Percentiles rank a stretch among this genome's conserved stretches.
Evolutionary conservation across 192 early-diverging fungal species (phyloP).

Genomic region (Gamsiella multidivaricata): DNA sequence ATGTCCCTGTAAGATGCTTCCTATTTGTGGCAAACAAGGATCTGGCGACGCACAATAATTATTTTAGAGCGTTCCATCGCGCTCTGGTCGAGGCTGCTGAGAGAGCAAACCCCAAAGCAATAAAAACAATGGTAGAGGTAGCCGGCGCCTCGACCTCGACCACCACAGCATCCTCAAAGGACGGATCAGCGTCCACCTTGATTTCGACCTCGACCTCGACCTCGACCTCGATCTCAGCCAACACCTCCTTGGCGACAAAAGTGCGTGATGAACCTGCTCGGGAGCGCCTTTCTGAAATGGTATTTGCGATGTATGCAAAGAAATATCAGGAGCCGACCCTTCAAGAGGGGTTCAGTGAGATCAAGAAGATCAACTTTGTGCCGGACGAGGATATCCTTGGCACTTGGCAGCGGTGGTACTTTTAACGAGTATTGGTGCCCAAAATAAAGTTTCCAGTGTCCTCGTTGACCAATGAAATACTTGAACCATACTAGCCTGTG

Average conservation of each 20-base stretch:
- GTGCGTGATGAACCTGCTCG: slow-evolving; percentile 35
- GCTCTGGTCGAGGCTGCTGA: slow-evolving; percentile 23
- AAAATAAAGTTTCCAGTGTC: too few species aligned
- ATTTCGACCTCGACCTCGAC: neutral
- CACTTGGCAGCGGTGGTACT: slow-evolving; percentile 66
- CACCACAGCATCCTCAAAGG: neutral
- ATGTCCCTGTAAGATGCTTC: slow-evolving; percentile 72
- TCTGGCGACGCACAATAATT: slow-evolving; percentile 84
- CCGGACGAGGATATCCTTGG: slow-evolving; percentile 61
- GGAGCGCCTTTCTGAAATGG: slow-evolving; percentile 63
- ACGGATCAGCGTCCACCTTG: neutral
- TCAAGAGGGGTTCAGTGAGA: slow-evolving; percentile 70
- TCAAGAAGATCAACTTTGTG: slow-evolving; percentile 70
- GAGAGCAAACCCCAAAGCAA: neutral
- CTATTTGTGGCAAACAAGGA: slow-evolving; percentile 65
- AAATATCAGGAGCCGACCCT: slow-evolving; percentile 59
- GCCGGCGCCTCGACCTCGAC: neutral
- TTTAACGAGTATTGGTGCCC: slow-evolving; percentile 26
- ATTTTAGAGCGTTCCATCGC: slow-evolving; percentile 66
- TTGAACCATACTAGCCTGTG: too few species aligned
- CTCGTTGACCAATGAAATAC: too few species aligned
- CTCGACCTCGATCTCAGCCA: neutral
- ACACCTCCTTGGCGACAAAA: neutral
- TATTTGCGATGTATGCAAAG: slow-evolving; percentile 60
- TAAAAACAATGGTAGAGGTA: slow-evolving; percentile 3